Base-by-base conservation (phyloP, 176 grass and related monocot genomes). In the Thinopyrum elongatum region DNA sequence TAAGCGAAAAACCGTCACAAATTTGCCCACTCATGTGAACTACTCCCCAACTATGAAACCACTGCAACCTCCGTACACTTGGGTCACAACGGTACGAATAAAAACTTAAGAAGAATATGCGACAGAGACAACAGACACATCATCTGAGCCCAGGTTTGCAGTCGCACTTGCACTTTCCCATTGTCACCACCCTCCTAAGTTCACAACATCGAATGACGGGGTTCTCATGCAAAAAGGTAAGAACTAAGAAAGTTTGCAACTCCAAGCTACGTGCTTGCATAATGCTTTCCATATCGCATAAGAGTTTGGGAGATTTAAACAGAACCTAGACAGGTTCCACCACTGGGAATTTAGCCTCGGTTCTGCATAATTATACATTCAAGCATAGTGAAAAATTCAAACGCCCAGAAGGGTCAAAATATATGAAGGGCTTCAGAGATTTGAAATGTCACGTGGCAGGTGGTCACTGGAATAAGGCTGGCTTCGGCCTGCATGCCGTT, bases 401-500 rank as follows among this genome's bases (percentile, higher is more conserved):
- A 82, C 36, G 10, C 5, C 34, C 34, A 33, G 3, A 33, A 33
- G 33, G 4, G 33, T 33, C 33, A 33, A 33, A 6, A 34, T 34
- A 34, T 34, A 34, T 34, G 34, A 34, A 34, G 34, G 34, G 5
- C 31, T 83, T 79, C 59, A 38, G 73, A 77, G 44, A 77, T 62
- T 77, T 34, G 23, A 23, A 80, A 23, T 41, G 84, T 90, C 83
- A 92, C 29, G 67, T 41, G 8, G 29, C 60, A 88, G 85, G 82
- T 70, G 90, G 86, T 93, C 97, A 82, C 97, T 94, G 28, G 11
- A 49, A 49, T 49, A 51, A 17, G 41, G 41, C n/a, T n/a, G 7
- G 7, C 47, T 51, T 51, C 14, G 0, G 15, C 15, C 14, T 6
- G 47, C 47, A 51, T 51, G 47, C 46, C 4, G 13, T 15, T 47